A percentile compares a stretch with the other conserved stretches of the same genome.
These are phyloP conservation scores for Corinectria fuckeliana DNA, from an alignment of 2,329 filamentous ascomycete genomes.

Conservation along the genomic window DNA sequence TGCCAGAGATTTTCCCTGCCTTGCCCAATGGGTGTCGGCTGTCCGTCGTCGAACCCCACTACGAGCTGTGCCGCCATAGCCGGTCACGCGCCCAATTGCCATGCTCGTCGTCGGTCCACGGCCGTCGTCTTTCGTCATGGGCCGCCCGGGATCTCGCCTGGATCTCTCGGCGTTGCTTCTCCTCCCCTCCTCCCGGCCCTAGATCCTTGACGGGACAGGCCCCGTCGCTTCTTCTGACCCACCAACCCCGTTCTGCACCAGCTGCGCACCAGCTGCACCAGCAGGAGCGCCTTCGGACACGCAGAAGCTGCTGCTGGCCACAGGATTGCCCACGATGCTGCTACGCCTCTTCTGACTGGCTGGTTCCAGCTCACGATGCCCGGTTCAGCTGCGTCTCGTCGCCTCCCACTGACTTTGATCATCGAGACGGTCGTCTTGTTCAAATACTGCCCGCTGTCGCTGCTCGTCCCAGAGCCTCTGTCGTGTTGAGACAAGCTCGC, in stretches of 20 bases:
- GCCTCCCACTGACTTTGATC: constrained; percentile 18
- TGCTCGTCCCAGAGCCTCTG: constrained; percentile 5
- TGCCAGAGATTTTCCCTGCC: constrained; percentile 10
- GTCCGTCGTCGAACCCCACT: not conserved
- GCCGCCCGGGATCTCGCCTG: constrained; percentile 30
- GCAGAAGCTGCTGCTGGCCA: constrained; percentile 35
- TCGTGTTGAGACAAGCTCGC: constrained; percentile 11
- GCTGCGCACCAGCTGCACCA: too few species aligned
- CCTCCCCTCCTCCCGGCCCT: not conserved
- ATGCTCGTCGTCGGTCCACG: not conserved
- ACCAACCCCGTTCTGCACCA: too few species aligned
- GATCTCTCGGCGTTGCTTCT: constrained; percentile 34
- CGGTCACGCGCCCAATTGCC: constrained; percentile 28
- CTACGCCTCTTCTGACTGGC: constrained; percentile 33
- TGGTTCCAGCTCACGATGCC: constrained; percentile 22
- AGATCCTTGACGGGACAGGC: too few species aligned
- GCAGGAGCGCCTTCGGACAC: too few species aligned
- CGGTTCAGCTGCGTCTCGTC: constrained; percentile 22
- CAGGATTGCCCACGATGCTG: constrained; percentile 39
- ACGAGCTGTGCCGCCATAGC: constrained; percentile 33
- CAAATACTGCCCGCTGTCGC: constrained; percentile 38
- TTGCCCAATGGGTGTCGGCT: not conserved
- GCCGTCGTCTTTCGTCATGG: constrained; percentile 6
- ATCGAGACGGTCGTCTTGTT: constrained; percentile 20
- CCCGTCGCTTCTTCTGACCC: too few species aligned